A percentile compares a stretch with the other conserved stretches of the same genome.
phyloP scores from a whole-genome alignment of 2,329 filamentous ascomycete species.

The Fusarium nelsonii region DNA sequence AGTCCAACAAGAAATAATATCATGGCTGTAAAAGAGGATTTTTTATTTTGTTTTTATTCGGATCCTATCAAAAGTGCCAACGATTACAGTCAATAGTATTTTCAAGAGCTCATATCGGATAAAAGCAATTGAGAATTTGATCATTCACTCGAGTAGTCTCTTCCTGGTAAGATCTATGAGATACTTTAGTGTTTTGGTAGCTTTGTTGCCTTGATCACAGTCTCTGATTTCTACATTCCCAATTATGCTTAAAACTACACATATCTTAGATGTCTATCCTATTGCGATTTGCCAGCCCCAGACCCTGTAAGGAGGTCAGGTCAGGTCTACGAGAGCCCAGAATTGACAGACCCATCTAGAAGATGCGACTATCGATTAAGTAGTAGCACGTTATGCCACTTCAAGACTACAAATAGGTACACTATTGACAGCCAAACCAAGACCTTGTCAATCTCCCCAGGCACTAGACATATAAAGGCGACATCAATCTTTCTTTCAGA shows the following conservation, averaged over 20 bases:
- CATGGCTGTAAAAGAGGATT: too few species aligned
- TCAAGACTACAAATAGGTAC: neutral
- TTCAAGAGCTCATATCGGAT: neutral
- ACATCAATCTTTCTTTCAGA: neutral
- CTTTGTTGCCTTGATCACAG: neutral
- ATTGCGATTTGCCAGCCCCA: neutral
- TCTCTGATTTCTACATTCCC: neutral
- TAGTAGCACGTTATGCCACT: neutral
- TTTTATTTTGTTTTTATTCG: too few species aligned
- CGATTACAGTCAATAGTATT: too few species aligned
- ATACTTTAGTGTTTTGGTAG: too few species aligned
- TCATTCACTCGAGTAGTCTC: neutral
- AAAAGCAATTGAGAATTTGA: neutral
- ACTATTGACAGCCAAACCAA: neutral
- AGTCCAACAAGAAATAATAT: too few species aligned
- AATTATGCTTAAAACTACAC: neutral
- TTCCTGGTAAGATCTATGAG: too few species aligned
- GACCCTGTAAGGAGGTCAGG: neutral
- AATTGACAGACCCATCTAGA: neutral
- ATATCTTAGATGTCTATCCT: neutral
- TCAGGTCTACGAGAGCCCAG: neutral
- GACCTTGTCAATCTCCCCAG: neutral
- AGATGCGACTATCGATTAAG: neutral
- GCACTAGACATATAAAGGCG: neutral
- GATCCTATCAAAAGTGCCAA: neutral